These are phyloP conservation scores for Chaetomium strumarium DNA, from an alignment of 2,329 filamentous ascomycete genomes.

Conservation along the genomic window DNA sequence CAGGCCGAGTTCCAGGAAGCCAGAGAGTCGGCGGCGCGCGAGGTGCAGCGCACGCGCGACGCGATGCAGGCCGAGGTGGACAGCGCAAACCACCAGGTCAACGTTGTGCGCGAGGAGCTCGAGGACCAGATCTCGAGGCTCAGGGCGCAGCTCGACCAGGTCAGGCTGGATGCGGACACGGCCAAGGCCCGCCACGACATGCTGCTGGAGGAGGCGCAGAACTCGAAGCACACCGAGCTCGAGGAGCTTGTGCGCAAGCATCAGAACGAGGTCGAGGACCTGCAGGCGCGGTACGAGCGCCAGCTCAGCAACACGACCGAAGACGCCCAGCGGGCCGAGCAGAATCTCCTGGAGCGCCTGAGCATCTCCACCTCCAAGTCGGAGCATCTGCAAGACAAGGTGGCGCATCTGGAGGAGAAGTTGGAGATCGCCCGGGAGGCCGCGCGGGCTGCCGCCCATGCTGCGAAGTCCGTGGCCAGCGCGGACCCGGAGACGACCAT, in stretches of 20 bases:
- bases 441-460: conserved; percentile 73
- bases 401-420: conserved; percentile 81
- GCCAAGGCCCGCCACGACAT: conserved; percentile 76
- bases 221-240: conserved; percentile 55
- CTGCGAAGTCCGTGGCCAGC: conserved; percentile 48
- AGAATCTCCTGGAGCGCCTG: conserved; percentile 74
- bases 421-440: conserved; percentile 85
- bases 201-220: conserved; percentile 73
- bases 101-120: conserved; percentile 72
- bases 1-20: conserved; percentile 82
- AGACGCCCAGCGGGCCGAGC: conserved; percentile 74
- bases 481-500: conserved; percentile 28
- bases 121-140: conserved; percentile 72
- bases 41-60: conserved; percentile 74
- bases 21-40: conserved; percentile 68
- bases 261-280: conserved; percentile 65
- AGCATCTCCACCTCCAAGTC: conserved; percentile 78
- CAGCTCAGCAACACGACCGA: conserved; percentile 68
- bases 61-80: conserved; percentile 79
- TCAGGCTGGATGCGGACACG: conserved; percentile 73
- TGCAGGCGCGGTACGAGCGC: conserved; percentile 69
- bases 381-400: conserved; percentile 78
- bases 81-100: conserved; percentile 76
- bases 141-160: conserved; percentile 69
- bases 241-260: conserved; percentile 52